A percentile compares a stretch with the other conserved stretches of the same genome.
phyloP scores from a whole-genome alignment of 768 basidiomycete genomes.

The Russula compacta region DNA sequence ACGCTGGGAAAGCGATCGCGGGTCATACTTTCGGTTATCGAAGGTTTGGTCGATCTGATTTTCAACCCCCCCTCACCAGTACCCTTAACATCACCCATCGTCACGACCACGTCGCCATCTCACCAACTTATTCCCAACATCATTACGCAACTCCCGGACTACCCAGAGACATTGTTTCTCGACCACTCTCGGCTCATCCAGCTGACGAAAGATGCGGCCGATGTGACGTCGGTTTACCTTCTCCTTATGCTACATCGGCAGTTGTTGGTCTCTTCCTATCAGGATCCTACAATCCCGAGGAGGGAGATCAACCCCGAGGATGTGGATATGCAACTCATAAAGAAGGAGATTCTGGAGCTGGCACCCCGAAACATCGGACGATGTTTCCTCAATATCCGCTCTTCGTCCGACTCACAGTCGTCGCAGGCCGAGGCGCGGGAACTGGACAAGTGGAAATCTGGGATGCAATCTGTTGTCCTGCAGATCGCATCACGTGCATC shows the following conservation, averaged over 20 bases:
- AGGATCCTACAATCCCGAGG: slow-evolving; percentile 25
- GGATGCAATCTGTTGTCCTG: slow-evolving; percentile 38
- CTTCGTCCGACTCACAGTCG: slow-evolving; percentile 11
- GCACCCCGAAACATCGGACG: slow-evolving; percentile 52
- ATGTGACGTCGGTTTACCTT: slow-evolving; percentile 69
- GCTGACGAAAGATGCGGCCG: slow-evolving; percentile 64
- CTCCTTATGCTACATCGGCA: slow-evolving; percentile 75
- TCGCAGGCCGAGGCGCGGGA: slow-evolving; percentile 30
- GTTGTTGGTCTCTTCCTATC: slow-evolving; percentile 43
- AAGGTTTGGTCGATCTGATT: slow-evolving; percentile 55
- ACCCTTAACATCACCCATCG: slow-evolving; percentile 28
- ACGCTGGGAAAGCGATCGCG: slow-evolving; percentile 18
- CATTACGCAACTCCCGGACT: slow-evolving; percentile 33
- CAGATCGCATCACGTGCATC: slow-evolving; percentile 68
- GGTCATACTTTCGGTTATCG: slow-evolving; percentile 30
- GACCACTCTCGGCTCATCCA: slow-evolving; percentile 61
- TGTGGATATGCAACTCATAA: slow-evolving; percentile 48
- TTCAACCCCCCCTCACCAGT: slow-evolving; percentile 42
- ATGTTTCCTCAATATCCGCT: slow-evolving; percentile 35
- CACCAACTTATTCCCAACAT: slow-evolving; percentile 22
- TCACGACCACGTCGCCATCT: slow-evolving; percentile 25
- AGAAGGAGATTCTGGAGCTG: slow-evolving; percentile 67
- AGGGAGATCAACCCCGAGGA: slow-evolving; percentile 38
- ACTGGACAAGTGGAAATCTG: slow-evolving; percentile 38
- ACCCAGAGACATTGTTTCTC: slow-evolving; percentile 75